Evolutionary conservation across 371 early-diverging fungal genomes (phyloP).

Genomic region (Apophysomyces ossiformis): DNA sequence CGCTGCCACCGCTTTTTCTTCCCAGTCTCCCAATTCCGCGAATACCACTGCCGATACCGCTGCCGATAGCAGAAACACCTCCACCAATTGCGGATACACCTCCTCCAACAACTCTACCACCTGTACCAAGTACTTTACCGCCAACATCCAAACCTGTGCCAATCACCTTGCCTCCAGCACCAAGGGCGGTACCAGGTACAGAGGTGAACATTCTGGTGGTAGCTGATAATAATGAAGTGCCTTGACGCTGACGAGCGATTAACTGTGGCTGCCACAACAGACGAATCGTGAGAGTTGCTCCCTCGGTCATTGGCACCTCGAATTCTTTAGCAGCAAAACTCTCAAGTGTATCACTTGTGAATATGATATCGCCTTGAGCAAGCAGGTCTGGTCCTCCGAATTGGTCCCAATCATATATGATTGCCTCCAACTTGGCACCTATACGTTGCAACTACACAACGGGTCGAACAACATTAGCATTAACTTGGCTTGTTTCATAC

Average conservation of each 20-base stretch:
- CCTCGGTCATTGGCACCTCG: constrained; percentile 19
- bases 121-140: constrained; percentile 28
- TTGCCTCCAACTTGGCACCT: constrained; percentile 53
- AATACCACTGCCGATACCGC: constrained; percentile 33
- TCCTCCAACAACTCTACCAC: constrained; percentile 20
- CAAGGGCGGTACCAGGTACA: constrained; percentile 20
- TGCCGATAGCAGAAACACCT: constrained; percentile 29
- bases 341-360: constrained; percentile 21
- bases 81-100: constrained; percentile 18
- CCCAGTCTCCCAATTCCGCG: constrained; percentile 24
- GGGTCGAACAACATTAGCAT: not conserved
- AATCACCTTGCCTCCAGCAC: constrained; percentile 19
- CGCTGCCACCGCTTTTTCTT: not conserved
- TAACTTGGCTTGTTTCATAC: not conserved
- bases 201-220: constrained; percentile 23
- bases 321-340: constrained; percentile 25
- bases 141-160: constrained; percentile 33
- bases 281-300: constrained; percentile 23
- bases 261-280: constrained; percentile 41
- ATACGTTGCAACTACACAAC: constrained; percentile 36
- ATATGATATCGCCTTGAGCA: constrained; percentile 31
- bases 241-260: constrained; percentile 28
- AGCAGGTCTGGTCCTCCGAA: constrained; percentile 58
- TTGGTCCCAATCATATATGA: constrained; percentile 81
- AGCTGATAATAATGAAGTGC: constrained; percentile 27